A percentile compares a stretch with the other conserved stretches of the same genome.
phyloP scores from a whole-genome alignment of 495 filamentous ascomycete genomes.

The Lasiosphaeria hispida region DNA sequence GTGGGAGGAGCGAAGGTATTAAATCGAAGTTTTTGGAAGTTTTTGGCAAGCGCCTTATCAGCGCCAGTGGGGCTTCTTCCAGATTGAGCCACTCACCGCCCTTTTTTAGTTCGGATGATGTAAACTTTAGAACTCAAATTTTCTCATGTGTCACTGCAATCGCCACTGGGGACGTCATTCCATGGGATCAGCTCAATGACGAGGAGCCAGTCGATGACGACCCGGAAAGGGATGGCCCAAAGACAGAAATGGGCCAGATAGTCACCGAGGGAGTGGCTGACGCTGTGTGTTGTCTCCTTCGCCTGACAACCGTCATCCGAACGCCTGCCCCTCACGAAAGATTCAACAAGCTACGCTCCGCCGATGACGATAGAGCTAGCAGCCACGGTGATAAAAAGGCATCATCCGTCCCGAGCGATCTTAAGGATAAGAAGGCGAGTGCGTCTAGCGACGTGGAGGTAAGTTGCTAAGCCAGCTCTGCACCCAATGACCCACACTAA shows the following conservation, averaged over 20 bases:
- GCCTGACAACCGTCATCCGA: conserved; percentile 14
- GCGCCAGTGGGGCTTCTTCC: too few species aligned
- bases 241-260: conserved; percentile 9
- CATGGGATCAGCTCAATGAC: conserved; percentile 10
- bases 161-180: not conserved
- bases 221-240: not conserved
- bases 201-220: not conserved
- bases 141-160: not conserved
- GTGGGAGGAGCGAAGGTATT: too few species aligned
- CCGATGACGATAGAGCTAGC: conserved; percentile 4
- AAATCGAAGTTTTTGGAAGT: too few species aligned
- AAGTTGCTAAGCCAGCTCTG: conserved; percentile 9
- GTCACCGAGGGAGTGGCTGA: conserved; percentile 4
- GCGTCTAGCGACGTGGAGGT: conserved; percentile 26
- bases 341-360: conserved; percentile 1
- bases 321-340: conserved; percentile 22
- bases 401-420: conserved; percentile 1
- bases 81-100: too few species aligned
- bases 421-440: not conserved
- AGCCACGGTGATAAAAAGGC: conserved; percentile 4
- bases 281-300: conserved; percentile 10
- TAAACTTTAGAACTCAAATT: too few species aligned
- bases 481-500: not conserved
- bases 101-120: too few species aligned
- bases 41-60: too few species aligned